Percentiles rank a stretch among this genome's conserved stretches.
Conservation (phyloP, 208 protist genomes). For the Strigomonas culicis region DNA sequence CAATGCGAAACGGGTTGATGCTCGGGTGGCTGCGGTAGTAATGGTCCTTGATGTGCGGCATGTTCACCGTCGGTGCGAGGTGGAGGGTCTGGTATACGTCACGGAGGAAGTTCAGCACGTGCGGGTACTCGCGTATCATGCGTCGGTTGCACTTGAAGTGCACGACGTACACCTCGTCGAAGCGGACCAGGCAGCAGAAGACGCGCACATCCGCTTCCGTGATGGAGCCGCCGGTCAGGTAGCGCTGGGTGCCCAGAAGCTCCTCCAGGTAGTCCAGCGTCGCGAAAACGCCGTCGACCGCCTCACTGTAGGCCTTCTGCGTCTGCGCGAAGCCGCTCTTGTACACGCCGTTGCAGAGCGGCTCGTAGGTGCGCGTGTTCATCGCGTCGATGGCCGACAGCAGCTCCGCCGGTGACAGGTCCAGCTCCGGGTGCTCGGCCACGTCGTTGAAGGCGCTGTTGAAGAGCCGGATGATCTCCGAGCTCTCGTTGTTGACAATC, state of each 20-base stretch:
- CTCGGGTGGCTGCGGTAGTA: constrained; percentile 68
- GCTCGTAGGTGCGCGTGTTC: constrained; percentile 74
- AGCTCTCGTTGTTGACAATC: constrained; percentile 92
- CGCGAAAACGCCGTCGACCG: constrained; percentile 30
- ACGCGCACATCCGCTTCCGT: constrained; percentile 87
- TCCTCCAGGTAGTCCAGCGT: constrained; percentile 37
- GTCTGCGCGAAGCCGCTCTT: constrained; percentile 75
- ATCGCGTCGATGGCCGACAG: constrained; percentile 69
- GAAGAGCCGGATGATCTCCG: constrained; percentile 87
- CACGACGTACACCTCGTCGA: constrained; percentile 86
- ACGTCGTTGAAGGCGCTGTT: constrained; percentile 71
- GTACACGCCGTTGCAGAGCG: constrained; percentile 90
- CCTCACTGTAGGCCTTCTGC: constrained; percentile 68
- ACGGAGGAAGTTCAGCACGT: constrained; percentile 61
- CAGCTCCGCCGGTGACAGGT: constrained; percentile 71
- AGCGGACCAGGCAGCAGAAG: constrained; percentile 85
- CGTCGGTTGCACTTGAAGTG: constrained; percentile 87
- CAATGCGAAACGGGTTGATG: constrained; percentile 81
- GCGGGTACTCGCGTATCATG: constrained; percentile 73
- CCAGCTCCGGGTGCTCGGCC: constrained; percentile 39
- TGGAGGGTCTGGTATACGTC: constrained; percentile 79
- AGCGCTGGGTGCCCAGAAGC: constrained; percentile 45
- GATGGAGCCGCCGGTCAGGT: constrained; percentile 40
- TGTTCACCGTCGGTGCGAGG: constrained; percentile 63
- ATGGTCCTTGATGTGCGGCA: constrained; percentile 81